phyloP scores from a whole-genome alignment of 768 basidiomycete species.

The Suillus alpinus region DNA sequence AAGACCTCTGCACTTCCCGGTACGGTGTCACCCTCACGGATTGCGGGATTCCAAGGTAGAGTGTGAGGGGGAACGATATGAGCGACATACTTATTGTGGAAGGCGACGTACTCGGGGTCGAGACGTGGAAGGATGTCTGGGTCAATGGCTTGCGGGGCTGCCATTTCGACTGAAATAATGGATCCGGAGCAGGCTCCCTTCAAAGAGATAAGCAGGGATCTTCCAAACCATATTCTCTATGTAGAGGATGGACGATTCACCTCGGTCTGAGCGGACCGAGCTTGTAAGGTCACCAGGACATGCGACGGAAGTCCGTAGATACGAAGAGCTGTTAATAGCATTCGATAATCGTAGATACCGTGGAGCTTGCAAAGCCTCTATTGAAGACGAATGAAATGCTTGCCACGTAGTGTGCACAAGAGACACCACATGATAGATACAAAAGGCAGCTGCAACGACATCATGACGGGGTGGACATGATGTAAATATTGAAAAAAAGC shows the following conservation, averaged over 20 bases:
- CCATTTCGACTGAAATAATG: conserved; percentile 13
- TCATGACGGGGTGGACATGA: background rate
- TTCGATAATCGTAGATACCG: background rate
- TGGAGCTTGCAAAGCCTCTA: background rate
- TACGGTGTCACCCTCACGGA: conserved; percentile 51
- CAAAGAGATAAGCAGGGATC: background rate
- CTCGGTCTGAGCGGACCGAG: conserved; percentile 6
- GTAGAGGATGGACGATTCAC: background rate
- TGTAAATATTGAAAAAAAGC: background rate
- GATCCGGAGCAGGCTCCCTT: background rate
- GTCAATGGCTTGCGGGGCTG: conserved; percentile 51
- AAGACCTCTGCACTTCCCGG: conserved; percentile 58
- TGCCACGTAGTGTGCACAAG: background rate
- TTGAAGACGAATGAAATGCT: background rate
- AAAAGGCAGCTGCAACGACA: background rate
- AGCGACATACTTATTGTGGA: conserved; percentile 51
- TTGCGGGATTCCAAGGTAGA: conserved; percentile 57
- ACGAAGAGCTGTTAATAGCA: background rate
- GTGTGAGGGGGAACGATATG: conserved; percentile 51
- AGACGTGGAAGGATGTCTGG: conserved; percentile 55
- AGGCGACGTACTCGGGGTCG: conserved; percentile 65
- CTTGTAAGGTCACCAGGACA: conserved; percentile 6
- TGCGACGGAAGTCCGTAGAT: conserved; percentile 5
- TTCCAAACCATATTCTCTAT: background rate
- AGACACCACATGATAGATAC: background rate